Evolutionary conservation across 768 basidiomycete species (phyloP).

Genomic region (Postia placenta): DNA sequence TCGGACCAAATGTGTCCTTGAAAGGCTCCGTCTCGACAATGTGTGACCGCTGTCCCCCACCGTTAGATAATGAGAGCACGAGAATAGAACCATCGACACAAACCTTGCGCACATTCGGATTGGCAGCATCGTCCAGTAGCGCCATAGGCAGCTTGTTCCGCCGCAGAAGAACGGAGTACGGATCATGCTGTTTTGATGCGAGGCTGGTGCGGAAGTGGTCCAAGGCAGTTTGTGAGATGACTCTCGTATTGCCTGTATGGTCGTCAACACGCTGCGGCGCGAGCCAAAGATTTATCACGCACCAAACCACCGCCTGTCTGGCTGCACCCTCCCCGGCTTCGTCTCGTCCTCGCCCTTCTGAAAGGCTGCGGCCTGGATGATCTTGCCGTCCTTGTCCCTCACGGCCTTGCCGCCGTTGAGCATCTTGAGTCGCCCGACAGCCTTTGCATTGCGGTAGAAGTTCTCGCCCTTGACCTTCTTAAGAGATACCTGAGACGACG

Average conservation of each 20-base stretch:
- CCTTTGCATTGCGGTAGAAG: slow-evolving; percentile 96
- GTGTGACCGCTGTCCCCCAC: slow-evolving; percentile 61
- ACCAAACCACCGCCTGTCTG: slow-evolving; percentile 98
- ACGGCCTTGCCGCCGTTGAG: slow-evolving; percentile 88
- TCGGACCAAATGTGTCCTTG: slow-evolving; percentile 89
- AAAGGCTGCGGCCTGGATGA: slow-evolving; percentile 89
- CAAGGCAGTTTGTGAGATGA: slow-evolving; percentile 92
- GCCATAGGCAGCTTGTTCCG: slow-evolving; percentile 98
- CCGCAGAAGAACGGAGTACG: slow-evolving; percentile 90
- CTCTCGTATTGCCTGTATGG: slow-evolving; percentile 85
- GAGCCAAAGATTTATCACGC: slow-evolving; percentile 23
- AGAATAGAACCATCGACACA: neutral
- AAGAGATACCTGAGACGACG: slow-evolving; percentile 46
- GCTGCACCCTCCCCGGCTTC: slow-evolving; percentile 85
- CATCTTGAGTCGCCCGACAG: slow-evolving; percentile 82
- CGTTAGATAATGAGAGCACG: neutral
- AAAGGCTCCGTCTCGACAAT: slow-evolving; percentile 97
- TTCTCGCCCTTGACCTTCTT: slow-evolving; percentile 89
- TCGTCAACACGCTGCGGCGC: neutral
- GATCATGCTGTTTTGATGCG: slow-evolving; percentile 79
- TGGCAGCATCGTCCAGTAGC: slow-evolving; percentile 83
- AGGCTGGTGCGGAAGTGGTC: slow-evolving; percentile 95
- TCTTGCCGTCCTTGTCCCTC: slow-evolving; percentile 86
- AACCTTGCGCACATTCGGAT: slow-evolving; percentile 75
- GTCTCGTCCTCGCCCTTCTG: slow-evolving; percentile 94